These are phyloP conservation scores for Claviceps arundinis DNA, from an alignment of 2,329 filamentous ascomycete species.

Conservation along the genomic window DNA sequence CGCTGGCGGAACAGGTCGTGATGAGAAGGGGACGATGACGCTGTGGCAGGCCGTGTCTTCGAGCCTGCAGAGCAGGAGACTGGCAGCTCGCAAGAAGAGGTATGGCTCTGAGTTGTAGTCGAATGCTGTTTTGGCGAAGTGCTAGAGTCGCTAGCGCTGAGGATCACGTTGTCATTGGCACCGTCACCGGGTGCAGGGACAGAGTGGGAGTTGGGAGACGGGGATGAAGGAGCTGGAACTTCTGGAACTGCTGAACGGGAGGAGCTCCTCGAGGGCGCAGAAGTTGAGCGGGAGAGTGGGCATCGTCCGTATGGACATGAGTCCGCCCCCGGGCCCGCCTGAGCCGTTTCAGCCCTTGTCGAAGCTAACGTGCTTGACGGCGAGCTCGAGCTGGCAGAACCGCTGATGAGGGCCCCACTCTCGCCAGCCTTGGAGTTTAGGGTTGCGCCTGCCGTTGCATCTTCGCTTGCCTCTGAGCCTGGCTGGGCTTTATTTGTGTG, in stretches of 20 bases:
- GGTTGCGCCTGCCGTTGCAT: no score
- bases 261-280: neutral
- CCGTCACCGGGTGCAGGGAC: neutral
- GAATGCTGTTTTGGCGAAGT: constrained; percentile 20
- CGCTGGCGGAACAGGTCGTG: constrained; percentile 10
- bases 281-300: neutral
- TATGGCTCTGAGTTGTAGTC: constrained; percentile 41
- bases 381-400: neutral
- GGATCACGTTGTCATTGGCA: neutral
- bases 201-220: neutral
- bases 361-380: neutral
- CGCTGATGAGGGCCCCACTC: no score
- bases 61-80: constrained; percentile 41
- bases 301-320: neutral
- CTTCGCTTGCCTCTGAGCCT: no score
- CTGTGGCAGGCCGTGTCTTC: constrained; percentile 15
- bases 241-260: neutral
- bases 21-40: constrained; percentile 11
- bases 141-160: neutral
- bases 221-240: neutral
- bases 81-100: constrained; percentile 41
- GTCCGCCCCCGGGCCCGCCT: neutral
- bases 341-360: neutral
- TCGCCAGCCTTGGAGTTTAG: no score
- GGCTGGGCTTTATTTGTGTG: neutral